Evolutionary conservation across 140 eudicot species (phyloP), one percentile per base, ranked within the genome.

Genomic region (Erigeron philadelphicus): DNA sequence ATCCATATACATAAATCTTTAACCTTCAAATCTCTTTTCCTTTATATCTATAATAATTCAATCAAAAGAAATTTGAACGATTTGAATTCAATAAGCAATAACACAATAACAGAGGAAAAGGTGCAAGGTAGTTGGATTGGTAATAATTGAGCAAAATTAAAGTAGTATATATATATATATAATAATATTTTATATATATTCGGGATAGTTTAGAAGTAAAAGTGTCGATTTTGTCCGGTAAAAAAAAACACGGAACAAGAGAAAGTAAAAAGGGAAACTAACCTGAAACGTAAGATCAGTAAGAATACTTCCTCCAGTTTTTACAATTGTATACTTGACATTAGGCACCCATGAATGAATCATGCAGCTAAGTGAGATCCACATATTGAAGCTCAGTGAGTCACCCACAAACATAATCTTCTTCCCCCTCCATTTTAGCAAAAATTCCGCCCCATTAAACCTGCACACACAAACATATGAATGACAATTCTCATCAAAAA

Each of bases 381-480:
- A 88, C 83, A 84, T 87, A 56, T 92, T 92, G 81, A 79, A 78
- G 84, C 98, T 92, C 95, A 92, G 78, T 62, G 98, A 92, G 81
- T 88, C 98, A 45, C 98, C 96, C 71, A 92, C 98, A 72, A 88
- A 92, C 90, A 92, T 73, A 8, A 92, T 88, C 82, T 83, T 92
- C 87, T 92, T 92, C 75, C 96, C 98, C 65, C 86, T 86, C 82
- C 80, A 84, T 73, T 72, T 83, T 65, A 70, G 80, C 82, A 92
- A 53, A 70, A 88, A 92, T 15, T 62, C 23, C 72, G 75, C 38
- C 77, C 93, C 98, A 81, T 84, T 92, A 75, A 92, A 92, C 66
- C 97, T 91, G 78, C 83, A 64, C 56, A 45, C 52, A 43, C 11
- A 45, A 3, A 31, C 38, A 31, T 4, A 31, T 31, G 5, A 31